phyloP scores from a whole-genome alignment of 176 grass and related monocot species.

The Metroxylon sagu region DNA sequence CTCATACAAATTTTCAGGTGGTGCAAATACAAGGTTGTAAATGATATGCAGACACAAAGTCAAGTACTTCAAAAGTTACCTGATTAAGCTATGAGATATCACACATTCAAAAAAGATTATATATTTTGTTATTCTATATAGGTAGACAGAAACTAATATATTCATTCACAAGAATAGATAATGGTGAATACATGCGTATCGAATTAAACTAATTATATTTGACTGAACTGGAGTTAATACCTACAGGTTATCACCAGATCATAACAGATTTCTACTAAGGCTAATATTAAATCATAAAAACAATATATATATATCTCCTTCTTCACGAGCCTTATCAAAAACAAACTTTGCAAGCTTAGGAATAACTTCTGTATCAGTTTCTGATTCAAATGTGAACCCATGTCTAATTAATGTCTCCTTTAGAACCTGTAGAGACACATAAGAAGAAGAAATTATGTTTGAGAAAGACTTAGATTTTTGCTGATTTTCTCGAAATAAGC shows the following conservation, averaged over 20 bases:
- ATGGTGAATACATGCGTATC: too few species aligned
- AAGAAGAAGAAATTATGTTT: background rate
- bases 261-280: background rate
- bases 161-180: too few species aligned
- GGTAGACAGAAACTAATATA: too few species aligned
- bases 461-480: background rate
- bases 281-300: background rate
- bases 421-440: slow-evolving; percentile 51
- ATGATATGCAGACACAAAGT: too few species aligned
- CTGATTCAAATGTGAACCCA: slow-evolving; percentile 83
- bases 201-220: too few species aligned
- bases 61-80: too few species aligned
- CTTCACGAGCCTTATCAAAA: slow-evolving; percentile 75
- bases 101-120: too few species aligned
- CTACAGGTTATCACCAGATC: background rate
- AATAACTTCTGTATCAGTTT: slow-evolving; percentile 95
- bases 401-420: slow-evolving; percentile 80
- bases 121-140: too few species aligned
- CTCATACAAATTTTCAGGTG: too few species aligned
- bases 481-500: background rate
- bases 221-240: too few species aligned
- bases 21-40: too few species aligned
- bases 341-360: slow-evolving; percentile 95
- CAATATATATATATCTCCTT: slow-evolving; percentile 23
- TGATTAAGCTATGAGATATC: too few species aligned